Percentiles rank a stretch among this genome's conserved stretches.
Evolutionary conservation across 2,329 filamentous ascomycete genomes (phyloP).

Genomic region (Knufia fluminis): DNA sequence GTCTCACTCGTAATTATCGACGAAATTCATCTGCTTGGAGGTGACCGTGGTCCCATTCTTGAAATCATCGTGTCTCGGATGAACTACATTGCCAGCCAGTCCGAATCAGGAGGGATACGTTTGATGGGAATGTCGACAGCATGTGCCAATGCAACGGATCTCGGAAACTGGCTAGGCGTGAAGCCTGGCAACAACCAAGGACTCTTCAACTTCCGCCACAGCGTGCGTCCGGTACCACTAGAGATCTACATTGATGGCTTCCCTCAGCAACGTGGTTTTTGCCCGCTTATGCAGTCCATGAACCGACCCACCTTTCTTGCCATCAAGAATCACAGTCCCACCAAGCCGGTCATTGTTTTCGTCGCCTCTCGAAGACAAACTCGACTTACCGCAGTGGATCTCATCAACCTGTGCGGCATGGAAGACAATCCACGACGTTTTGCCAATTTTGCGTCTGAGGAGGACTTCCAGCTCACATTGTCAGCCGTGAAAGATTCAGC

Average conservation of each 20-base stretch:
- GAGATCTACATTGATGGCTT: slow-evolving; percentile 98
- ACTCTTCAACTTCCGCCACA: slow-evolving; percentile 94
- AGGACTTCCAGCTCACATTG: slow-evolving; percentile 83
- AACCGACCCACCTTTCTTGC: slow-evolving; percentile 93
- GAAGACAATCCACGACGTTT: slow-evolving; percentile 94
- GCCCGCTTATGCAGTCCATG: slow-evolving; percentile 98
- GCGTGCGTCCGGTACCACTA: slow-evolving; percentile 86
- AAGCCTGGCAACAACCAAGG: slow-evolving; percentile 58
- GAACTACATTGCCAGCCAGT: slow-evolving; percentile 97
- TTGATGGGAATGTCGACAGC: slow-evolving; percentile 98
- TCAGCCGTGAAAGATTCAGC: slow-evolving; percentile 85
- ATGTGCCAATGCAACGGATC: slow-evolving; percentile 86
- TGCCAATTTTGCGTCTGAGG: slow-evolving; percentile 76
- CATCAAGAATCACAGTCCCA: slow-evolving; percentile 90
- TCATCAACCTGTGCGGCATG: slow-evolving; percentile 97
- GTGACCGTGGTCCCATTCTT: slow-evolving; percentile 91
- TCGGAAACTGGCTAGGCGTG: slow-evolving; percentile 94
- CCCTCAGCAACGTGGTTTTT: slow-evolving; percentile 88
- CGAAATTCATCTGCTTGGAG: slow-evolving; percentile 94
- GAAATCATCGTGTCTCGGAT: slow-evolving; percentile 90
- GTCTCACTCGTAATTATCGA: slow-evolving; percentile 97
- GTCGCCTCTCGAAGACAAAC: slow-evolving; percentile 94
- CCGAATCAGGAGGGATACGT: slow-evolving; percentile 80
- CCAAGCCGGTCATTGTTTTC: slow-evolving; percentile 97
- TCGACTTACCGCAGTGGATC: slow-evolving; percentile 83